phyloP scores from a whole-genome alignment of 345 rosid species.

The Rhodomyrtus tomentosa region DNA sequence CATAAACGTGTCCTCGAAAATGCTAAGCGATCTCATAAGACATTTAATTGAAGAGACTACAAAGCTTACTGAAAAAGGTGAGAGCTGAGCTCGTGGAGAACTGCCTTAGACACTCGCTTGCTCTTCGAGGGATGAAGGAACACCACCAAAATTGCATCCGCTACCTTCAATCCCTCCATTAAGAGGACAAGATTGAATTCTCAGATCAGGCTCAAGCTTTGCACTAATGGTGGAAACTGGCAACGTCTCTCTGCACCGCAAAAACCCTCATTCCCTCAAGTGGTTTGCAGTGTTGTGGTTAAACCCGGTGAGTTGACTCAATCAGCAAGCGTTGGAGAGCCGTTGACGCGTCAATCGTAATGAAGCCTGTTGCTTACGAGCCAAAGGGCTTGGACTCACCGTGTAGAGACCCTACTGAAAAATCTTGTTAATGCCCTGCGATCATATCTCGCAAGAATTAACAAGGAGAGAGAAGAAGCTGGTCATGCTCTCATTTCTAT shows the following conservation, averaged over 20 bases:
- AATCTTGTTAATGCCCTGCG: no score
- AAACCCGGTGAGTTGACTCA: background rate
- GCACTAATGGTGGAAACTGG: background rate
- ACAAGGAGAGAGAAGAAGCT: background rate
- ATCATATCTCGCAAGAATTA: background rate
- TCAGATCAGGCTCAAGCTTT: background rate
- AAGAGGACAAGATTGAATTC: background rate
- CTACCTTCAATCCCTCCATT: conserved; percentile 69
- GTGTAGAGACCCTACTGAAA: background rate
- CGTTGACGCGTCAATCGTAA: background rate
- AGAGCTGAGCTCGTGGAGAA: conserved; percentile 74
- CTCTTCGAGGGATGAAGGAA: conserved; percentile 60
- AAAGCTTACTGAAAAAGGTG: conserved; percentile 53
- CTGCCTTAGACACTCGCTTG: conserved; percentile 35
- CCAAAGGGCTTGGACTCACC: background rate
- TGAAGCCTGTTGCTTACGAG: background rate
- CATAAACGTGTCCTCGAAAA: background rate
- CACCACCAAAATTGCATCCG: conserved; percentile 47
- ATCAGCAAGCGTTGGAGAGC: no score
- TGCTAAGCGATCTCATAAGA: background rate
- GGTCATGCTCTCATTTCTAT: background rate
- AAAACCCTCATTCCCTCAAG: background rate
- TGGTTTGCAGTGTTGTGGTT: background rate
- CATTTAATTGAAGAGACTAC: background rate
- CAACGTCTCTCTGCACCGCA: background rate